phyloP scores from a whole-genome alignment of 495 filamentous ascomycete genomes.

The Penicillium angulare region DNA sequence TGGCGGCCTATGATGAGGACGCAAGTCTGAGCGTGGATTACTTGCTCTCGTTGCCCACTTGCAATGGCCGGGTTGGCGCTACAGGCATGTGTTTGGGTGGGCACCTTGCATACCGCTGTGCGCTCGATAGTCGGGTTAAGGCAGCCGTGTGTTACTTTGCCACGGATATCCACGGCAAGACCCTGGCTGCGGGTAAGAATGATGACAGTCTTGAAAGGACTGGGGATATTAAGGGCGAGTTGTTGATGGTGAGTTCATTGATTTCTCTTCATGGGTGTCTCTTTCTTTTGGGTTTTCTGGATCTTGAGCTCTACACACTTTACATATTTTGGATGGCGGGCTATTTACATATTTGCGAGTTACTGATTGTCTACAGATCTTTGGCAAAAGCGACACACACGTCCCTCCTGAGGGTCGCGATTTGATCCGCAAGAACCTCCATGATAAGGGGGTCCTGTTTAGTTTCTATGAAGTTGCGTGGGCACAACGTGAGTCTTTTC shows the following conservation, averaged over 20 bases:
- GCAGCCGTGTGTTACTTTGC: conserved; percentile 88
- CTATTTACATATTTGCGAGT: neutral
- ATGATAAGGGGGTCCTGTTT: conserved; percentile 71
- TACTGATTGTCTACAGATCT: conserved; percentile 48
- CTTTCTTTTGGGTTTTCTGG: neutral
- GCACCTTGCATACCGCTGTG: conserved; percentile 82
- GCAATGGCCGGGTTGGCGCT: conserved; percentile 79
- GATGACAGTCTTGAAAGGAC: conserved; percentile 65
- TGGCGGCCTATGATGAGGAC: conserved; percentile 89
- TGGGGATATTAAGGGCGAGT: conserved; percentile 74
- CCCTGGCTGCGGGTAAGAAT: conserved; percentile 65
- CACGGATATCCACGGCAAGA: conserved; percentile 81
- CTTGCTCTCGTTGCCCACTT: conserved; percentile 72
- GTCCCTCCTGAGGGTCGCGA: conserved; percentile 84
- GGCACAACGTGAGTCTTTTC: conserved; percentile 69
- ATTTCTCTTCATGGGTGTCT: neutral
- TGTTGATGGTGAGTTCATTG: conserved; percentile 57
- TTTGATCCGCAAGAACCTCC: conserved; percentile 78
- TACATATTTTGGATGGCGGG: too few species aligned
- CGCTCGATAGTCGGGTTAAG: conserved; percentile 71
- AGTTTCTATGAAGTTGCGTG: conserved; percentile 87
- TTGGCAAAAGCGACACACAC: conserved; percentile 87
- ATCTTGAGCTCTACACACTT: too few species aligned
- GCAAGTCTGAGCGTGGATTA: conserved; percentile 68
- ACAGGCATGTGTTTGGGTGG: conserved; percentile 97